Evolutionary conservation across 805 yeast genomes (phyloP).

Genomic region (Metschnikowia cerradonensis): DNA sequence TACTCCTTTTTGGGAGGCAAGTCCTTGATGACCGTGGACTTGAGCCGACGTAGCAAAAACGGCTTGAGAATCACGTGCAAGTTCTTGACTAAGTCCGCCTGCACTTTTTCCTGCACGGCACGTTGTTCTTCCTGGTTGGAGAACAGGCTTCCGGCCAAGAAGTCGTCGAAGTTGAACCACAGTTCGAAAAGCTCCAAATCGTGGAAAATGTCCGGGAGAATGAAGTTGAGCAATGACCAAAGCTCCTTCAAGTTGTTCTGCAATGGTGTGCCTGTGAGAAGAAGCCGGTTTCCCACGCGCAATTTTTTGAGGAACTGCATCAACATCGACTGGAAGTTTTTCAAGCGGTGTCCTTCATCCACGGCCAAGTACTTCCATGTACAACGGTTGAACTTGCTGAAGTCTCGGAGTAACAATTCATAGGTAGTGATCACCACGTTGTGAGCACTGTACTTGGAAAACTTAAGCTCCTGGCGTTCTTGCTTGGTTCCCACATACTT

Average conservation of each 20-base stretch:
- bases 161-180: slow-evolving; percentile 84
- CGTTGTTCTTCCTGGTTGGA: slow-evolving; percentile 43
- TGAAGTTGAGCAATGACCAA: slow-evolving; percentile 89
- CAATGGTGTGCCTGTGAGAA: slow-evolving; percentile 93
- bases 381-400: slow-evolving; percentile 45
- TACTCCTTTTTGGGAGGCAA: slow-evolving; percentile 91
- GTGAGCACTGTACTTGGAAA: slow-evolving; percentile 16
- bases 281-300: slow-evolving; percentile 63
- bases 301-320: slow-evolving; percentile 68
- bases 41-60: slow-evolving; percentile 76
- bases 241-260: slow-evolving; percentile 88
- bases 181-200: slow-evolving; percentile 86
- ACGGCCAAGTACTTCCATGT: slow-evolving; percentile 84
- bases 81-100: slow-evolving; percentile 58
- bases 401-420: slow-evolving; percentile 73
- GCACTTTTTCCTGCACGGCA: slow-evolving; percentile 53
- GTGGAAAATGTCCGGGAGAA: slow-evolving; percentile 88
- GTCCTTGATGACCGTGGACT: slow-evolving; percentile 59
- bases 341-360: slow-evolving; percentile 93
- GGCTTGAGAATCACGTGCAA: slow-evolving; percentile 88
- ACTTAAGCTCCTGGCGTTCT: slow-evolving; percentile 38
- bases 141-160: slow-evolving; percentile 30
- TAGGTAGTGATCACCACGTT: slow-evolving; percentile 76
- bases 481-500: slow-evolving; percentile 63
- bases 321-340: slow-evolving; percentile 75